phyloP scores from a whole-genome alignment of 2,329 filamentous ascomycete species.

The Talaromyces sp. region DNA sequence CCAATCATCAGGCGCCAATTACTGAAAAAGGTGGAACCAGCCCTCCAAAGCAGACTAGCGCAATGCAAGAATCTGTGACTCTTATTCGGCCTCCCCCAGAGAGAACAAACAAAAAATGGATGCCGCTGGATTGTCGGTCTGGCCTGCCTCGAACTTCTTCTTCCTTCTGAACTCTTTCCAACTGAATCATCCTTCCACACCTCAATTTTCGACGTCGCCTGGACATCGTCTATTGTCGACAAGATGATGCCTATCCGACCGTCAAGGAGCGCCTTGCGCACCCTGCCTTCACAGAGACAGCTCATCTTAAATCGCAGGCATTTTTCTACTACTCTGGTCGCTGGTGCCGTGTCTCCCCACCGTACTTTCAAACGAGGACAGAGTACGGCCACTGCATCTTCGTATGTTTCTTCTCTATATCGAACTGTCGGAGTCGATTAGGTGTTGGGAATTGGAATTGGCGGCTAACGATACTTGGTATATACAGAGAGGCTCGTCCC shows the following conservation, averaged over 20 bases:
- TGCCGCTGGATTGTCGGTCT: conserved; percentile 3
- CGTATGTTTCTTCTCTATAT: conserved; percentile 49
- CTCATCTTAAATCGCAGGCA: conserved; percentile 38
- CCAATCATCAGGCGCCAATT: conserved; percentile 3
- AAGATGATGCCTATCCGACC: conserved; percentile 53
- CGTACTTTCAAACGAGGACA: conserved; percentile 47
- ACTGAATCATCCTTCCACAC: conserved; percentile 1
- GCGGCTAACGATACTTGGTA: neutral
- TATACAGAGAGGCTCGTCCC: conserved; percentile 55
- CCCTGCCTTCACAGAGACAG: conserved; percentile 45
- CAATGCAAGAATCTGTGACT: neutral
- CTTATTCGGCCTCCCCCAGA: neutral
- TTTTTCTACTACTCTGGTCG: conserved; percentile 48
- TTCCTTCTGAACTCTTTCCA: neutral
- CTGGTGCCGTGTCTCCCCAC: conserved; percentile 49
- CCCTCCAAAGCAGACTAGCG: neutral
- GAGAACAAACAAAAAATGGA: conserved; percentile 6
- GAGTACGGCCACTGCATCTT: conserved; percentile 51
- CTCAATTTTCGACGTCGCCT: conserved; percentile 30
- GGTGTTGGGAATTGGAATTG: neutral
- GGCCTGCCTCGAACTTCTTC: neutral
- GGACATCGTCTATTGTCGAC: conserved; percentile 34
- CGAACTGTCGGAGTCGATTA: neutral
- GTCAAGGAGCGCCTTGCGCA: conserved; percentile 50
- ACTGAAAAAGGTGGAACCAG: neutral